Evolutionary conservation across 1,284 basidiomycete genomes (phyloP).

Genomic region (Papiliotrema nemorosa): DNA sequence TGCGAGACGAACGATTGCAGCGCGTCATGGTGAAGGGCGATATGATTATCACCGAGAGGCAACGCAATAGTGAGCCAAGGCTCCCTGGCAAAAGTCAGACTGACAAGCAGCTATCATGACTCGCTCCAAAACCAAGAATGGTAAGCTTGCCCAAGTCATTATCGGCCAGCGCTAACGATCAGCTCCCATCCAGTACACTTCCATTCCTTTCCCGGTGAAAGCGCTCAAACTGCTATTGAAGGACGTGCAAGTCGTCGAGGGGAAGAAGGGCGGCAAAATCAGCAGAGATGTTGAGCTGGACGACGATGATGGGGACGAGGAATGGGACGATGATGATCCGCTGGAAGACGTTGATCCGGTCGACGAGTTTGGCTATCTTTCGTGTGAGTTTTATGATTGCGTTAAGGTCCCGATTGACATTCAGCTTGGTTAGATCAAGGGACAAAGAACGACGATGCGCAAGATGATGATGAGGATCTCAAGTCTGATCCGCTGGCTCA

Average conservation of each 20-base stretch:
- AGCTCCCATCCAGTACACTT: slow-evolving; percentile 83
- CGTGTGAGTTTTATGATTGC: slow-evolving; percentile 36
- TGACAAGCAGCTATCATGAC: slow-evolving; percentile 79
- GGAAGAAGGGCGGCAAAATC: slow-evolving; percentile 55
- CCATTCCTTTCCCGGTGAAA: slow-evolving; percentile 83
- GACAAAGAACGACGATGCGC: slow-evolving; percentile 63
- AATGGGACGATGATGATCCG: slow-evolving; percentile 78
- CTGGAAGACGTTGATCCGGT: slow-evolving; percentile 42
- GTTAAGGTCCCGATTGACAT: slow-evolving; percentile 16
- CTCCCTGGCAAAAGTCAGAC: slow-evolving; percentile 1
- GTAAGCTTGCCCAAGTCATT: slow-evolving; percentile 51
- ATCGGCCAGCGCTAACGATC: slow-evolving; percentile 55
- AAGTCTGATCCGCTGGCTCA: slow-evolving; percentile 79
- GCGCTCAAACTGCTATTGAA: slow-evolving; percentile 82
- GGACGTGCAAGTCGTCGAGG: slow-evolving; percentile 69
- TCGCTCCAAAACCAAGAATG: slow-evolving; percentile 78
- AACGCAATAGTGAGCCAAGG: slow-evolving; percentile 65
- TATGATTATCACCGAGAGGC: slow-evolving; percentile 74
- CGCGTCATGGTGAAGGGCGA: slow-evolving; percentile 83
- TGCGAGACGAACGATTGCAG: slow-evolving; percentile 63
- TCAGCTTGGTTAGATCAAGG: slow-evolving; percentile 58
- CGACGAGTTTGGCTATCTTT: slow-evolving; percentile 52
- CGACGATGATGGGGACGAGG: slow-evolving; percentile 74
- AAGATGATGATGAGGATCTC: slow-evolving; percentile 86
- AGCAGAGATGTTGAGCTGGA: slow-evolving; percentile 54